Conservation (phyloP, 164 flowering plant species). For the Liriodendron chinense region DNA sequence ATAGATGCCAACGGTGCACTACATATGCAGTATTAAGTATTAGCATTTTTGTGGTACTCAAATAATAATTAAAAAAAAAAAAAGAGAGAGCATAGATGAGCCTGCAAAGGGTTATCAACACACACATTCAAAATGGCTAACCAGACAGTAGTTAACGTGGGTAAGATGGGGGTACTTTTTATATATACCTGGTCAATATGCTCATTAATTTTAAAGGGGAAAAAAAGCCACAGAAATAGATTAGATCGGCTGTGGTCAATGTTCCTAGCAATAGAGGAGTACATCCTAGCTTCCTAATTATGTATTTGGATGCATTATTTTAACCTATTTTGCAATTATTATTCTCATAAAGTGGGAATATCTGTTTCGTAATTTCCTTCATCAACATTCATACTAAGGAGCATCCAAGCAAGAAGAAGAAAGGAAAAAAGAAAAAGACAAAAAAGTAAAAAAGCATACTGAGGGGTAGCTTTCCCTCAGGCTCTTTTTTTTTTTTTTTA, state of each 20-base stretch:
- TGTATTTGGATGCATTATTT: background rate
- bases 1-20: slow-evolving; percentile 92
- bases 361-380: background rate
- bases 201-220: too few relatives aligned
- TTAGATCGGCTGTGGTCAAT: background rate
- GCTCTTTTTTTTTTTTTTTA: too few relatives aligned
- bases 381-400: too few relatives aligned
- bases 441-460: too few relatives aligned
- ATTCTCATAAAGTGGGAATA: background rate
- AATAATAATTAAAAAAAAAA: background rate
- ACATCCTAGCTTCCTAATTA: background rate
- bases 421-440: too few relatives aligned
- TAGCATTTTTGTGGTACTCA: background rate
- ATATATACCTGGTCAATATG: too few relatives aligned
- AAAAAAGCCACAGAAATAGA: too few relatives aligned
- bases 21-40: slow-evolving; percentile 4
- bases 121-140: background rate
- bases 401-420: too few relatives aligned
- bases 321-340: background rate
- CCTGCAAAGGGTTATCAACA: too few relatives aligned
- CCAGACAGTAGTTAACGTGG: too few relatives aligned
- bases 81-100: background rate
- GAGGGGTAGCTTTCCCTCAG: too few relatives aligned
- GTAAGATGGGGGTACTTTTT: too few relatives aligned
- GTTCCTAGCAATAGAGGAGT: background rate